Evolutionary conservation across 495 filamentous ascomycete species (phyloP).

Genomic region (Penicillium manginii): DNA sequence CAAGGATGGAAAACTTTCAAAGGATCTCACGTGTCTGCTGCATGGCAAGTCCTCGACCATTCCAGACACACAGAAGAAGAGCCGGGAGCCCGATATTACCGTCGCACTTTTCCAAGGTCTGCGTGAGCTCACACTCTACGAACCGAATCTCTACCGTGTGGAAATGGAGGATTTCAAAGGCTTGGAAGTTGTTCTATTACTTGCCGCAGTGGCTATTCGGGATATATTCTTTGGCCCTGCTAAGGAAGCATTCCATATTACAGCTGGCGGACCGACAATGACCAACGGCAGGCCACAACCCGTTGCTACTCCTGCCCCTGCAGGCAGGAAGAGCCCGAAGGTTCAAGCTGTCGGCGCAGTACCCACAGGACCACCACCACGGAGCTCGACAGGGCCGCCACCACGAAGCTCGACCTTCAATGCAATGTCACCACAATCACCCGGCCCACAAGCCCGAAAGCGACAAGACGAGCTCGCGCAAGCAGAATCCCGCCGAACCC

Average conservation of each 20-base stretch:
- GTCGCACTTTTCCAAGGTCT: conserved; percentile 75
- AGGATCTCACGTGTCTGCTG: conserved; percentile 80
- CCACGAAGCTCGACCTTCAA: conserved; percentile 18
- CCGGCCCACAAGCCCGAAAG: conserved; percentile 21
- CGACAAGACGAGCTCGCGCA: conserved; percentile 55
- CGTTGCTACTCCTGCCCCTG: neutral
- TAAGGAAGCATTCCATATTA: conserved; percentile 78
- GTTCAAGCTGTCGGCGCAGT: conserved; percentile 5
- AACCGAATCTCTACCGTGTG: conserved; percentile 86
- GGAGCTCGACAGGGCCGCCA: too few relatives aligned
- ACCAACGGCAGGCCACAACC: conserved; percentile 8
- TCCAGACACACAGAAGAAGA: conserved; percentile 68
- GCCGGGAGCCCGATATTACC: conserved; percentile 91
- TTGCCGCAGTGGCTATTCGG: conserved; percentile 80
- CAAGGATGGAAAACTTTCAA: conserved; percentile 82
- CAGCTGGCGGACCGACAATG: conserved; percentile 25
- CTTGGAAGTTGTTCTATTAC: conserved; percentile 83
- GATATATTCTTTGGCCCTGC: conserved; percentile 78
- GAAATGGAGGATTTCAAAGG: conserved; percentile 96
- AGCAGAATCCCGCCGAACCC: conserved; percentile 70
- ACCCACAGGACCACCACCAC: conserved; percentile 11
- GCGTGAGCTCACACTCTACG: conserved; percentile 81
- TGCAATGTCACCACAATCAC: conserved; percentile 16
- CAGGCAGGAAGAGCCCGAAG: conserved; percentile 16
- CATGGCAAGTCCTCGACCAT: conserved; percentile 70